phyloP scores from a whole-genome alignment of 1,139 yeast genomes.

The Hyphopichia fennica region DNA sequence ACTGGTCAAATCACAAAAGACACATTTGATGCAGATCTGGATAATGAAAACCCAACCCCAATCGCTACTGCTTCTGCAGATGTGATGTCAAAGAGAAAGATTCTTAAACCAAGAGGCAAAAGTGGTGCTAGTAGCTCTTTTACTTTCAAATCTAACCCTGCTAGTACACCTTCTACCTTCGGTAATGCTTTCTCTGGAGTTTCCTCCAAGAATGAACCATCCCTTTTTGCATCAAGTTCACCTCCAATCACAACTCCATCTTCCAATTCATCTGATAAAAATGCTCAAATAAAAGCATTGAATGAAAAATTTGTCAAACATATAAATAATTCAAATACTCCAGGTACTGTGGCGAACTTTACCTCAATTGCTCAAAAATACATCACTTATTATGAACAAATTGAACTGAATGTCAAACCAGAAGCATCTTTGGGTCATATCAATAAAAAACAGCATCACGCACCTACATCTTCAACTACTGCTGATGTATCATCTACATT shows the following conservation, averaged over 20 bases:
- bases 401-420: conserved; percentile 23
- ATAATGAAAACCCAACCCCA: conserved; percentile 27
- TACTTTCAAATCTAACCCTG: background rate
- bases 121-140: conserved; percentile 4
- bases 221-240: conserved; percentile 3
- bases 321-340: conserved; percentile 40
- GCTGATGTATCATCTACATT: background rate
- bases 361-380: conserved; percentile 60
- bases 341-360: conserved; percentile 59
- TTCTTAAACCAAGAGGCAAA: conserved; percentile 55
- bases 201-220: background rate
- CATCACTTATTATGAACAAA: conserved; percentile 49
- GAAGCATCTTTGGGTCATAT: background rate
- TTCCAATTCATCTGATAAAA: conserved; percentile 14
- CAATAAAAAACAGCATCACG: conserved; percentile 2
- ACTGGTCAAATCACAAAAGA: conserved; percentile 53
- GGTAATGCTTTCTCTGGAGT: conserved; percentile 8
- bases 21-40: conserved; percentile 18
- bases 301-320: conserved; percentile 62
- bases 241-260: conserved; percentile 4
- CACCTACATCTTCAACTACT: background rate
- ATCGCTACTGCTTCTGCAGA: conserved; percentile 55
- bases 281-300: conserved; percentile 60
- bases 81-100: conserved; percentile 66
- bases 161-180: conserved; percentile 4